phyloP scores from a whole-genome alignment of 257 asterid species.

The Fraxinus cuspidata region DNA sequence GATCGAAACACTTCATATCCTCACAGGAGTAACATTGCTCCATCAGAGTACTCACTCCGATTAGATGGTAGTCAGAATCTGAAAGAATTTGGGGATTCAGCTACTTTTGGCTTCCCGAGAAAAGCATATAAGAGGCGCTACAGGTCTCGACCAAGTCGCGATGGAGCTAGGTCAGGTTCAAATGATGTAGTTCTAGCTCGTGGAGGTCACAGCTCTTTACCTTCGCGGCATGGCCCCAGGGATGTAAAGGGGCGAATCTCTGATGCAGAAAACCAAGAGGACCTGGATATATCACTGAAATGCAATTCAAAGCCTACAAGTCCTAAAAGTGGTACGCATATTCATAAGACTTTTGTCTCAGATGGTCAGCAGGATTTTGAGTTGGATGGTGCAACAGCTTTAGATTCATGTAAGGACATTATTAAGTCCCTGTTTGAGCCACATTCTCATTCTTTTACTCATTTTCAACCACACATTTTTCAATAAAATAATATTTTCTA shows the following conservation, averaged over 20 bases:
- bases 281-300: conserved; percentile 34
- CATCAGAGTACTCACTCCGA: conserved; percentile 45
- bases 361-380: conserved; percentile 42
- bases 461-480: no score
- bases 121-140: conserved; percentile 75
- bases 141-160: conserved; percentile 68
- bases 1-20: conserved; percentile 47
- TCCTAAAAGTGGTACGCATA: conserved; percentile 36
- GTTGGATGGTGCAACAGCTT: conserved; percentile 42
- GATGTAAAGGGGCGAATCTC: conserved; percentile 44
- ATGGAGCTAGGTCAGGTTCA: conserved; percentile 60
- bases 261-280: conserved; percentile 43
- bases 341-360: conserved; percentile 33
- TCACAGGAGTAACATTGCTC: conserved; percentile 40
- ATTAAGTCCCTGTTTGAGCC: no score
- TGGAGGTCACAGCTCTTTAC: conserved; percentile 47
- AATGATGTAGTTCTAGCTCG: conserved; percentile 54
- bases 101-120: conserved; percentile 57
- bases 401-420: conserved; percentile 40
- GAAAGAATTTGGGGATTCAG: conserved; percentile 54
- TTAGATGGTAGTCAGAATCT: conserved; percentile 44
- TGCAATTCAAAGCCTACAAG: conserved; percentile 41
- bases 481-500: no score
- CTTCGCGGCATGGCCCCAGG: conserved; percentile 45
- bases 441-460: no score